Evolutionary conservation across 2,329 filamentous ascomycete species (phyloP).

Genomic region (Chalaropsis ovoidea): DNA sequence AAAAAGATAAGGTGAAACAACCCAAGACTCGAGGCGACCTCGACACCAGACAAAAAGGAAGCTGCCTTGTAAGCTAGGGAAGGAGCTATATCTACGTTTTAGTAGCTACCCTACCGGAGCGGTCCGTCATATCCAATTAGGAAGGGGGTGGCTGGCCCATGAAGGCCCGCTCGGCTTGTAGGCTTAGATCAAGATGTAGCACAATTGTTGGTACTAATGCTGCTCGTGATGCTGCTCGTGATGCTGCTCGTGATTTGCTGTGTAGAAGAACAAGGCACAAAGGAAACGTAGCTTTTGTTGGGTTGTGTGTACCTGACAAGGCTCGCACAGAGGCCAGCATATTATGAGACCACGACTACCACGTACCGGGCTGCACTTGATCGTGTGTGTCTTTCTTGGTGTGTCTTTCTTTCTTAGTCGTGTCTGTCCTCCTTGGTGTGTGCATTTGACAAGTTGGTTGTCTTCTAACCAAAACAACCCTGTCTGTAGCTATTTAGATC

Average conservation of each 20-base stretch:
- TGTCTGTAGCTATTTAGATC: no score
- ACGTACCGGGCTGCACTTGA: not conserved
- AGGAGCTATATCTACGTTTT: not conserved
- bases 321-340: not conserved
- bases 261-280: not conserved
- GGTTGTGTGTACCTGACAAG: not conserved
- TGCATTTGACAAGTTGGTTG: no score
- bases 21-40: not conserved
- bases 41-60: not conserved
- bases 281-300: not conserved
- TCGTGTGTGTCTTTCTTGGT: not conserved
- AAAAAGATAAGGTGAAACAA: constrained; percentile 11
- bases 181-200: no score
- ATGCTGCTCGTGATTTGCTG: not conserved
- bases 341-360: not conserved
- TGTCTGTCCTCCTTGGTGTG: not conserved
- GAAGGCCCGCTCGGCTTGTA: no score
- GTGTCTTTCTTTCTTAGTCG: no score
- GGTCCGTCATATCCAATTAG: not conserved
- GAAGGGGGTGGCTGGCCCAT: no score
- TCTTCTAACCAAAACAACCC: no score
- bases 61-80: not conserved
- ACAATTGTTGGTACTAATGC: not conserved
- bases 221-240: not conserved
- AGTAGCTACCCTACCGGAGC: not conserved